Evolutionary conservation across 306 rosid species (phyloP).

Genomic region (Hippophae rhamnoides): DNA sequence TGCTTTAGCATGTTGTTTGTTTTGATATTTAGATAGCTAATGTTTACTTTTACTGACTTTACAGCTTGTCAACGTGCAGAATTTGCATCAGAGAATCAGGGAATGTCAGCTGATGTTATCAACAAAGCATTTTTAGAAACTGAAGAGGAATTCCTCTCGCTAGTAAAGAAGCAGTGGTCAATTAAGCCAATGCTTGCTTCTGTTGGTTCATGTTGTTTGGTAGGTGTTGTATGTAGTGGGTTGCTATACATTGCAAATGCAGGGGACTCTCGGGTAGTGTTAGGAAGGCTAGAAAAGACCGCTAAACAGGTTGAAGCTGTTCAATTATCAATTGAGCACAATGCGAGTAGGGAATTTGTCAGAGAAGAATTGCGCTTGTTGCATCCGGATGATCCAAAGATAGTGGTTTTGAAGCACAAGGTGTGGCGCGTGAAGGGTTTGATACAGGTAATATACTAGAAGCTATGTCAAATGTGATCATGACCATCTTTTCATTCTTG

Average conservation of each 20-base stretch:
- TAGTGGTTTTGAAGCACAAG: conserved; percentile 76
- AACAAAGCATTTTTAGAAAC: conserved; percentile 75
- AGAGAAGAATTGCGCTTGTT: conserved; percentile 65
- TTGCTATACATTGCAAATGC: conserved; percentile 83
- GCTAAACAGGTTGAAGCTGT: conserved; percentile 60
- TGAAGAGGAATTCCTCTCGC: conserved; percentile 75
- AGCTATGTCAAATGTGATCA: not conserved
- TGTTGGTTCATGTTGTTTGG: conserved; percentile 86
- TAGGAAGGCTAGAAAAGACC: conserved; percentile 52
- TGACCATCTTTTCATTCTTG: conserved; percentile 6
- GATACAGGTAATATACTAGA: conserved; percentile 59
- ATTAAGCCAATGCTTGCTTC: conserved; percentile 78
- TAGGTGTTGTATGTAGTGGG: conserved; percentile 71
- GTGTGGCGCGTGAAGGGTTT: conserved; percentile 99
- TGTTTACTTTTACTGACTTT: conserved; percentile 39
- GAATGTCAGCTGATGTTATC: conserved; percentile 78
- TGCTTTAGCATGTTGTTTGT: not conserved
- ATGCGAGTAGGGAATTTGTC: conserved; percentile 77
- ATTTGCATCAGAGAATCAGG: conserved; percentile 56
- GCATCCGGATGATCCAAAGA: conserved; percentile 94
- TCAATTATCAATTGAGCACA: conserved; percentile 85
- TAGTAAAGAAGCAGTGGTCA: conserved; percentile 69
- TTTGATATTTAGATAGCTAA: conserved; percentile 24
- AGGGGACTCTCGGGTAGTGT: conserved; percentile 91
- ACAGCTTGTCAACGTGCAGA: conserved; percentile 58